These are phyloP conservation scores for Trichoderma erinaceum DNA, from an alignment of 495 filamentous ascomycete genomes.

Conservation along the genomic window DNA sequence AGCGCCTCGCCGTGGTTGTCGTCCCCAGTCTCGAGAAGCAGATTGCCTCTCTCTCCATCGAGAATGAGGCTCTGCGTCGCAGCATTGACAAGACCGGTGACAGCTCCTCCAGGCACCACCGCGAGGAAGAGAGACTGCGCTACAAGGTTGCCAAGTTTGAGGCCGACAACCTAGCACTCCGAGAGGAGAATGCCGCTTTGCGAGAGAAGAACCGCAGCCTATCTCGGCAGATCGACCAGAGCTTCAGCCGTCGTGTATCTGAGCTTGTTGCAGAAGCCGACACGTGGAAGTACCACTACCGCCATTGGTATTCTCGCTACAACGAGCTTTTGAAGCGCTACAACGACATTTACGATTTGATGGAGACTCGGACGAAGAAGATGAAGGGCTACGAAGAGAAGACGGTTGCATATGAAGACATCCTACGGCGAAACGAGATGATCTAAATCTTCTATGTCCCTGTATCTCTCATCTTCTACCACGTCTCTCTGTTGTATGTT, in stretches of 20 bases:
- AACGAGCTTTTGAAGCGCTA: slow-evolving; percentile 11
- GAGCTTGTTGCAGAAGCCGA: slow-evolving; percentile 9
- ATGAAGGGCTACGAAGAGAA: neutral
- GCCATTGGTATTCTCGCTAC: neutral
- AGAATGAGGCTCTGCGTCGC: slow-evolving; percentile 16
- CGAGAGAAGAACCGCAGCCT: slow-evolving; percentile 14
- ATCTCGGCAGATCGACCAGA: neutral
- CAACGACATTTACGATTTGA: neutral
- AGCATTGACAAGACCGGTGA: slow-evolving; percentile 15
- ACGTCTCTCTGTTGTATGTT: neutral
- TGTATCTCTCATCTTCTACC: neutral
- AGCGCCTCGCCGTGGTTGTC: slow-evolving; percentile 13
- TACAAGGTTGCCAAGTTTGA: slow-evolving; percentile 17
- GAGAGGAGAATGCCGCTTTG: slow-evolving; percentile 10
- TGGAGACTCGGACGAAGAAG: slow-evolving; percentile 12
- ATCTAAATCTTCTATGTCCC: neutral
- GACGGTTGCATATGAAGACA: slow-evolving; percentile 4
- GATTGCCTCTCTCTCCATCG: slow-evolving; percentile 18
- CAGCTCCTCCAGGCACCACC: slow-evolving; percentile 14
- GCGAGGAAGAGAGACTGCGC: slow-evolving; percentile 22
- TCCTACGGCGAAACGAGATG: slow-evolving; percentile 11
- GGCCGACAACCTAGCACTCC: neutral
- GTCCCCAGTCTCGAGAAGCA: slow-evolving; percentile 20
- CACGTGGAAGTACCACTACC: slow-evolving; percentile 6
- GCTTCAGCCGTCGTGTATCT: slow-evolving; percentile 10